Conservation (phyloP, 2,329 filamentous ascomycete genomes). For the Ceratocystis alfenasii region DNA sequence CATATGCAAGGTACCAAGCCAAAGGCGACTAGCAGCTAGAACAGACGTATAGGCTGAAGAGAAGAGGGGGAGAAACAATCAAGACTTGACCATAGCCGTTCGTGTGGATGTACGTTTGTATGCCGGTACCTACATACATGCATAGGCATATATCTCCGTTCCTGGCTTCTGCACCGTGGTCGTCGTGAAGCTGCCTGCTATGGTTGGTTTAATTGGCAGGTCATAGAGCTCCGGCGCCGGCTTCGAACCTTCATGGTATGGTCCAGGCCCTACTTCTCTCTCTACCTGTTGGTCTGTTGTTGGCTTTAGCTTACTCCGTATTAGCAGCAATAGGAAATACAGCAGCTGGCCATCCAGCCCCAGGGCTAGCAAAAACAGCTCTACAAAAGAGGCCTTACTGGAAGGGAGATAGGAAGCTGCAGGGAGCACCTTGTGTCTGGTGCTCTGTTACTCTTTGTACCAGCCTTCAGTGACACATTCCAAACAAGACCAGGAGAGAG, state of each 20-base stretch:
- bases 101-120: not conserved
- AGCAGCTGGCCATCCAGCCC: not conserved
- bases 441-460: constrained; percentile 3
- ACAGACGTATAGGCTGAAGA: not conserved
- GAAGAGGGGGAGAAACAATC: constrained; percentile 1
- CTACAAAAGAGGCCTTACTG: not conserved
- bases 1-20: constrained; percentile 16
- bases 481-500: not conserved
- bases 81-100: not conserved
- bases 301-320: not conserved
- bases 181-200: not conserved
- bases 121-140: not conserved
- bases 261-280: not conserved
- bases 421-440: constrained; percentile 4
- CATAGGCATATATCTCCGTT: not conserved
- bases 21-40: not conserved
- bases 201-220: not conserved
- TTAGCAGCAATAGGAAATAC: not conserved
- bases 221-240: no score
- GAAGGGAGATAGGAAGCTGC: not conserved
- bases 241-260: no score
- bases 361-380: not conserved
- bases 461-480: not conserved
- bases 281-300: not conserved
- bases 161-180: constrained; percentile 6